Percentiles rank a stretch among this genome's conserved stretches.
Evolutionary conservation across 129 eudicot species (phyloP).

Genomic region (Ambrosia trifida): DNA sequence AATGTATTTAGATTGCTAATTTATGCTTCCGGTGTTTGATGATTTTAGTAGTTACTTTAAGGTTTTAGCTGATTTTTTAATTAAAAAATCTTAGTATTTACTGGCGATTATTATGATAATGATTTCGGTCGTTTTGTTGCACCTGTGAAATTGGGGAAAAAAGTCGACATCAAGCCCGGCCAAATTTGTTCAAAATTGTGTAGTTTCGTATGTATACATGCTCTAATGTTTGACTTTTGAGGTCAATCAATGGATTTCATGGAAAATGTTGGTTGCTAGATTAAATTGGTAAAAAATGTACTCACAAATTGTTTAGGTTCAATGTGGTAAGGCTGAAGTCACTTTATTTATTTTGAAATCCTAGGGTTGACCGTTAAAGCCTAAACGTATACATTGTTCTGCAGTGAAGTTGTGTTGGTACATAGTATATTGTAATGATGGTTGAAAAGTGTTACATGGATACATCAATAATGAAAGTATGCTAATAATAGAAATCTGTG

Average conservation of each 20-base stretch:
- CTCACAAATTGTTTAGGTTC: constrained; percentile 7
- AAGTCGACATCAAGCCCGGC: background rate
- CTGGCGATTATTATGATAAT: constrained; percentile 9
- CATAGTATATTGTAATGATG: constrained; percentile 11
- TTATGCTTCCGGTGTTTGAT: background rate
- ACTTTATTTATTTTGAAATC: constrained; percentile 23
- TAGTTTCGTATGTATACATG: constrained; percentile 1
- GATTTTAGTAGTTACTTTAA: background rate
- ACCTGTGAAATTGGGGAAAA: constrained; percentile 11
- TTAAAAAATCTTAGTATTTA: constrained; percentile 3
- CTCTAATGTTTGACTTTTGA: constrained; percentile 23
- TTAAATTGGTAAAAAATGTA: constrained; percentile 2
- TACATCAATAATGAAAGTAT: background rate
- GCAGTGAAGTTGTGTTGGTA: constrained; percentile 20
- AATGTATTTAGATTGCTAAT: too few relatives aligned
- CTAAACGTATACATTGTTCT: constrained; percentile 14
- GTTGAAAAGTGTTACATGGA: constrained; percentile 15
- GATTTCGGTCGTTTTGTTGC: background rate
- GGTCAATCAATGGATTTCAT: constrained; percentile 12
- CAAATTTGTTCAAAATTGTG: background rate
- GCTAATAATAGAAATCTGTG: constrained; percentile 28
- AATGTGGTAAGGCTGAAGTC: constrained; percentile 11
- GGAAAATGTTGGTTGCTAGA: background rate
- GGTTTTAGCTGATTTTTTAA: background rate
- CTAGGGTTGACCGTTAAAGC: constrained; percentile 26